Evolutionary conservation across 2,329 filamentous ascomycete genomes (phyloP), one percentile per base, ranked within the genome.

Genomic region (Pseudogymnoascus pannorum): DNA sequence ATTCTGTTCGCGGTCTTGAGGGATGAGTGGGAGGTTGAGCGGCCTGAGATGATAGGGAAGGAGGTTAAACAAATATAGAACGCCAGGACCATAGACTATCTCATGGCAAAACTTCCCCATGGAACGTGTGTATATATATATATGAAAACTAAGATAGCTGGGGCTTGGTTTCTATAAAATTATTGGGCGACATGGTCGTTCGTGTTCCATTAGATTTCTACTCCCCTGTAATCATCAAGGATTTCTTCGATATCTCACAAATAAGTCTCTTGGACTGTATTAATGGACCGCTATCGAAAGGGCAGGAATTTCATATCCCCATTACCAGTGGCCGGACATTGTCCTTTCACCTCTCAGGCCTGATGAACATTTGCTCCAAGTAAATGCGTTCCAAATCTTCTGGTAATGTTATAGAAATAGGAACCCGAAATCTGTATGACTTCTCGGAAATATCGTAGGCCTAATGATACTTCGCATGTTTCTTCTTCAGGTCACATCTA

Each of bases 1-100:
- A 81, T 91, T 60, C 80, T 96, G 2, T 97, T 95, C 75, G 92
- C 94, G 0, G 86, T 92, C 5, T 77, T 99, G 64, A 80, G 94
- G 63, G 94, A 99, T 69, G 94, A 99, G 74, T 92, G 92, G 87
- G 94, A 99, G 74, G 83, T 91, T 4, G 91, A 97, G 71, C 79
- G 93, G 66, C 94, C 94, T 0, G 93, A 96, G 68, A 88, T 94
- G 82, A 87, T 84, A 63, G 94, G 92, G 58, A 93, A 93, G 75
- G 91, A 96, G 66, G 87, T 92, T 59, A 51, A 66, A 26, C 71
- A 73, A 58, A 70, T 73, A 67, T 73, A 61, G 68, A 36, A 26
- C 5, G 38, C 14, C 8, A 18, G n/a, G 44, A 7, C 2, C 9
- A 7, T 26, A 26, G 2, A 22, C 8, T 4, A 20, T n/a, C 6